Conservation (phyloP, 805 yeast genomes). For the Candida vartiovaarae region DNA sequence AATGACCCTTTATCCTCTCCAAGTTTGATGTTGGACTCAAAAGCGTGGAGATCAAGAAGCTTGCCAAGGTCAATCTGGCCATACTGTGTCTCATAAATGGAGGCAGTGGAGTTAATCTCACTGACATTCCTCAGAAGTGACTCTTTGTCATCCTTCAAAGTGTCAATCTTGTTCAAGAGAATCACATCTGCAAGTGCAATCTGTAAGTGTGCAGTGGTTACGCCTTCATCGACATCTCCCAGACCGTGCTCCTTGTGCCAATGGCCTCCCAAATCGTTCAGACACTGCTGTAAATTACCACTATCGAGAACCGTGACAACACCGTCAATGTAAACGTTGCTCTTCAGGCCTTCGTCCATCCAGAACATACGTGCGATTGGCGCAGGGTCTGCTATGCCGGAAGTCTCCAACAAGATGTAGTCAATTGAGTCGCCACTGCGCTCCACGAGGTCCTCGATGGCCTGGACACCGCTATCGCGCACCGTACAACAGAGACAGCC, state of each 20-base stretch:
- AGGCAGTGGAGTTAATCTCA: slow-evolving; percentile 62
- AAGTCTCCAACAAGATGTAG: slow-evolving; percentile 87
- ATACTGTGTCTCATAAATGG: slow-evolving; percentile 56
- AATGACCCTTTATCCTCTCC: slow-evolving; percentile 24
- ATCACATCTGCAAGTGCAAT: slow-evolving; percentile 85
- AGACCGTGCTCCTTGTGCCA: slow-evolving; percentile 47
- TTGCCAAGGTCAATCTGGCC: slow-evolving; percentile 67
- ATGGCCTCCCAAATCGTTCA: slow-evolving; percentile 69
- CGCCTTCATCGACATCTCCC: slow-evolving; percentile 36
- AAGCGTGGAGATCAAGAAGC: slow-evolving; percentile 76
- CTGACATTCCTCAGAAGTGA: slow-evolving; percentile 34
- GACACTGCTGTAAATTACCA: slow-evolving; percentile 53
- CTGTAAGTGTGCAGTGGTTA: slow-evolving; percentile 84
- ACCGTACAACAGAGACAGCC: slow-evolving; percentile 97
- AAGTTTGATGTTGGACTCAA: slow-evolving; percentile 37
- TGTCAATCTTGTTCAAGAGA: slow-evolving; percentile 73
- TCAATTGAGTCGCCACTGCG: slow-evolving; percentile 70
- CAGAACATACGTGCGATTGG: slow-evolving; percentile 97
- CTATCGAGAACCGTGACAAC: slow-evolving; percentile 83
- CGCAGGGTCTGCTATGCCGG: slow-evolving; percentile 96
- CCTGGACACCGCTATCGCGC: slow-evolving; percentile 89
- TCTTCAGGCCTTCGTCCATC: slow-evolving; percentile 84
- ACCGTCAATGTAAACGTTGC: slow-evolving; percentile 86
- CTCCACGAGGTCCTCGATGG: slow-evolving; percentile 81
- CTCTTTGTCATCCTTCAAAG: slow-evolving; percentile 26